These are phyloP conservation scores for Tolypocladium pustulatum DNA, from an alignment of 2,329 filamentous ascomycete genomes.

Conservation along the genomic window DNA sequence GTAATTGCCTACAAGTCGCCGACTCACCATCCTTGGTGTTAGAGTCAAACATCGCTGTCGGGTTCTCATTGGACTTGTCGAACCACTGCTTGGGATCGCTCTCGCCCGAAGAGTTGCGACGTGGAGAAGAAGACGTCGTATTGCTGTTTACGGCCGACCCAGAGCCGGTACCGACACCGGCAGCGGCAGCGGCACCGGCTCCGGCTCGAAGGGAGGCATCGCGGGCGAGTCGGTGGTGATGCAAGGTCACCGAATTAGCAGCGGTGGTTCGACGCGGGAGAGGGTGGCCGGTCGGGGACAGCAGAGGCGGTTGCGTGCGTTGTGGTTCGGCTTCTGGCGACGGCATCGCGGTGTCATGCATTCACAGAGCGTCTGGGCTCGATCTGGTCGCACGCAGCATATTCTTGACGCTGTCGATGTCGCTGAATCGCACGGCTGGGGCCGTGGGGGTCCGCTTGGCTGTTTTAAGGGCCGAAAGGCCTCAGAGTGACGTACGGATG, in stretches of 20 bases:
- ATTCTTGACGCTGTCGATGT: background rate
- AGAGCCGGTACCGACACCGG: no score
- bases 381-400: background rate
- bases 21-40: slow-evolving; percentile 36
- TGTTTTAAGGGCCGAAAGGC: background rate
- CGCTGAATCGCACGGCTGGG: background rate
- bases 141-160: slow-evolving; percentile 8
- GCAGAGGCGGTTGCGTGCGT: slow-evolving; percentile 13
- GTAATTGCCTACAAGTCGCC: background rate
- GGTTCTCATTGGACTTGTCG: slow-evolving; percentile 40
- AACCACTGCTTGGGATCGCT: slow-evolving; percentile 47
- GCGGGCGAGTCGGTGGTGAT: slow-evolving; percentile 32
- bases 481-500: background rate
- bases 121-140: slow-evolving; percentile 10
- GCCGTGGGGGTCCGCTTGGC: background rate
- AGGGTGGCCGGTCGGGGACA: slow-evolving; percentile 24
- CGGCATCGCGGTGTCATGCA: slow-evolving; percentile 18
- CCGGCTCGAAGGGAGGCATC: slow-evolving; percentile 25
- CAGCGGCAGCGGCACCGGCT: no score
- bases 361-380: background rate
- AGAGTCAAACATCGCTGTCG: slow-evolving; percentile 29
- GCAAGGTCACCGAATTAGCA: slow-evolving; percentile 35
- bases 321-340: slow-evolving; percentile 12
- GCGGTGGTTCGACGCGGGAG: slow-evolving; percentile 33
- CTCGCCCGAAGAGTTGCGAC: slow-evolving; percentile 35